Evolutionary conservation across 306 rosid genomes (phyloP).

Genomic region (Vigna unguiculata): DNA sequence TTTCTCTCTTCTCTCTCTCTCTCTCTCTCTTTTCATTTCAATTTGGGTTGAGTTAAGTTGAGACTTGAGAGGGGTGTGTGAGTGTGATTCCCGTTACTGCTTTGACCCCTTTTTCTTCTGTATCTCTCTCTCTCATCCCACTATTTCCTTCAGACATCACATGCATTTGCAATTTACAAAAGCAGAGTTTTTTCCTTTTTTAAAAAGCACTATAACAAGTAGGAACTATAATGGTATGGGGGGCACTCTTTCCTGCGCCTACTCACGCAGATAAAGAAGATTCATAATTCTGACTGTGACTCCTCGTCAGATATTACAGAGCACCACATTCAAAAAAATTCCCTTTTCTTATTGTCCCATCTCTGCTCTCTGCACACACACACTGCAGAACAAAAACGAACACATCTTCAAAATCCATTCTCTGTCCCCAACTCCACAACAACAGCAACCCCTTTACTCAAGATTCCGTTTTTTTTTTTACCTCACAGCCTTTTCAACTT

Average conservation of each 20-base stretch:
- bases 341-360: conserved; percentile 44
- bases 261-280: conserved; percentile 41
- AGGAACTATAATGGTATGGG: conserved; percentile 19
- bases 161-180: conserved; percentile 47
- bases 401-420: conserved; percentile 47
- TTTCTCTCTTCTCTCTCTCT: not conserved
- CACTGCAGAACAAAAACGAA: conserved; percentile 30
- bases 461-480: conserved; percentile 34
- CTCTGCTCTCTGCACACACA: conserved; percentile 21
- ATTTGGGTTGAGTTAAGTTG: conserved; percentile 32
- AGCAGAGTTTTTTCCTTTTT: conserved; percentile 37
- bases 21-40: conserved; percentile 44
- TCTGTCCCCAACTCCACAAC: conserved; percentile 43
- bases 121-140: conserved; percentile 9
- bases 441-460: conserved; percentile 24
- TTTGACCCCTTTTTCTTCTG: conserved; percentile 46
- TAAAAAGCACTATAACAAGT: not conserved
- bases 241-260: conserved; percentile 37
- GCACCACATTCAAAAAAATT: conserved; percentile 60
- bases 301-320: conserved; percentile 48
- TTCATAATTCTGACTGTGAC: conserved; percentile 43
- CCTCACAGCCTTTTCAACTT: conserved; percentile 29
- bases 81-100: conserved; percentile 37
- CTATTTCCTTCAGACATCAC: conserved; percentile 40
- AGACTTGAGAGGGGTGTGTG: not conserved